These are phyloP conservation scores for Diaporthe australafricana DNA, from an alignment of 2,329 filamentous ascomycete genomes.

Conservation along the genomic window DNA sequence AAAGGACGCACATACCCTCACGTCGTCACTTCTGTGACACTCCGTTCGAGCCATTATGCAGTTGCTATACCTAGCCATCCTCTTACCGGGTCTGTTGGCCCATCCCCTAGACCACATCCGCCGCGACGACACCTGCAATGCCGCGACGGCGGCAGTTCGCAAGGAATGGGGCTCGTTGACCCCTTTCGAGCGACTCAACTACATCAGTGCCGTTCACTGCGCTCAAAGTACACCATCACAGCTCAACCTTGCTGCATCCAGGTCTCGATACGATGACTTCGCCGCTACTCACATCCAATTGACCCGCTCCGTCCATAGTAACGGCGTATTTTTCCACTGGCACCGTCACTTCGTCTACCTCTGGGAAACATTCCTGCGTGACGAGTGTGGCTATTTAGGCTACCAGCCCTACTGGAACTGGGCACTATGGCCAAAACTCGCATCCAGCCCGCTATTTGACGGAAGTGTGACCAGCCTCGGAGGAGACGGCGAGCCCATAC, in stretches of 20 bases:
- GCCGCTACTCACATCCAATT: slow-evolving; percentile 41
- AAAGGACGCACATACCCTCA: not conserved
- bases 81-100: not conserved
- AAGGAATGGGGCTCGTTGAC: slow-evolving; percentile 2
- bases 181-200: not conserved
- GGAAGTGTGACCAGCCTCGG: slow-evolving; percentile 60
- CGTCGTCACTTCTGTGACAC: not conserved
- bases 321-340: slow-evolving; percentile 24
- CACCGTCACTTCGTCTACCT: slow-evolving; percentile 21
- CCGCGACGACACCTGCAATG: not conserved
- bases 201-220: not conserved
- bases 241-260: not conserved
- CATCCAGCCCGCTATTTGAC: slow-evolving; percentile 61
- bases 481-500: slow-evolving; percentile 52
- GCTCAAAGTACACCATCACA: not conserved
- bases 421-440: slow-evolving; percentile 56
- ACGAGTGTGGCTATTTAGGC: slow-evolving; percentile 35
- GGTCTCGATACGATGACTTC: slow-evolving; percentile 44
- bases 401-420: slow-evolving; percentile 56
- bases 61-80: not conserved
- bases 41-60: not conserved
- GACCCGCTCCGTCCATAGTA: slow-evolving; percentile 29
- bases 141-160: not conserved
- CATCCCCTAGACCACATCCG: not conserved
- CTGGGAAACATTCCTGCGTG: slow-evolving; percentile 5